Conservation (phyloP, 139 green algal species). For the Ulvella scutata region DNA sequence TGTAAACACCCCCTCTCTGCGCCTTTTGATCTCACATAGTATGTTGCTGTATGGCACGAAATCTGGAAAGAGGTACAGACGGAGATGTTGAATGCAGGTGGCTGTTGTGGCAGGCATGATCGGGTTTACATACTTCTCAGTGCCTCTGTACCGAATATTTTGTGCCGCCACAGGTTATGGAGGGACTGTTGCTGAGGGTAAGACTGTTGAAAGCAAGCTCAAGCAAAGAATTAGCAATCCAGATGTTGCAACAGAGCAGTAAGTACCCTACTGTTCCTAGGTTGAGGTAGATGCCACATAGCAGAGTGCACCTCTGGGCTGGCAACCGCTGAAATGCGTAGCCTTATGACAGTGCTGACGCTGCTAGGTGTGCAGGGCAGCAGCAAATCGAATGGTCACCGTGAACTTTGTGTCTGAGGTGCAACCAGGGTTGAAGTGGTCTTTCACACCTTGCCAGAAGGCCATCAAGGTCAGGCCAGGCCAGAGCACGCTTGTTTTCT, state of each 20-base stretch:
- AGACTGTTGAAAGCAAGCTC: slow-evolving; percentile 70
- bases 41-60: too few species aligned
- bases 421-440: slow-evolving; percentile 78
- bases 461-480: slow-evolving; percentile 60
- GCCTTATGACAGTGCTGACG: too few species aligned
- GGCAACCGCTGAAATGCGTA: too few species aligned
- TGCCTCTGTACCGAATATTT: slow-evolving; percentile 86
- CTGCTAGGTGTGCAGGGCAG: slow-evolving; percentile 22
- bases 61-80: too few species aligned
- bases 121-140: slow-evolving; percentile 76
- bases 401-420: slow-evolving; percentile 87
- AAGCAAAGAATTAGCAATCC: slow-evolving; percentile 24
- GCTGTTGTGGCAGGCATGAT: slow-evolving; percentile 81
- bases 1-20: background rate
- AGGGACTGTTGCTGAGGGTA: slow-evolving; percentile 51
- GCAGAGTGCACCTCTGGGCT: too few species aligned
- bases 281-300: too few species aligned
- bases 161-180: slow-evolving; percentile 71
- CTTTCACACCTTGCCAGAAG: slow-evolving; percentile 57
- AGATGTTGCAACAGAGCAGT: slow-evolving; percentile 14
- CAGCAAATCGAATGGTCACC: slow-evolving; percentile 42
- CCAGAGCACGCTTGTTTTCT: slow-evolving; percentile 93
- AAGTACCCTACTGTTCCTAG: background rate
- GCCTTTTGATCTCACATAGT: too few species aligned
- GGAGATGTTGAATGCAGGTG: slow-evolving; percentile 26